Conservation (phyloP, 257 asterid species). For the Solanum lycopersicoides region DNA sequence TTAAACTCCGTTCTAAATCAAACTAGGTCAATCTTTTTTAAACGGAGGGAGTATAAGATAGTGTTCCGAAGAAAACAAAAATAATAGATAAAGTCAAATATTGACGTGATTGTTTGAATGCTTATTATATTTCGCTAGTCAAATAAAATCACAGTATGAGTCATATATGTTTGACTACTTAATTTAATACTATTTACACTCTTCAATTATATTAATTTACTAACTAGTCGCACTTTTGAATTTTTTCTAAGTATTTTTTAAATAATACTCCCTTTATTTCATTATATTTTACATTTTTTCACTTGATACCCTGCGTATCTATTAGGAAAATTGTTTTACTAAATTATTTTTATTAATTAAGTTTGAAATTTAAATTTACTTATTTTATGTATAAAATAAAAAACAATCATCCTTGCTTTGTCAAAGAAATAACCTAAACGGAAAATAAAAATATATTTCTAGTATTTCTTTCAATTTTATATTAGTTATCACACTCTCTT, state of each 20-base stretch:
- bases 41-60: too few relatives aligned
- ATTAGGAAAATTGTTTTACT: too few relatives aligned
- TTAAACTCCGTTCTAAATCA: too few relatives aligned
- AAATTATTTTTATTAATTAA: neutral
- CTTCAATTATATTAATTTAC: neutral
- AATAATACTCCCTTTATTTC: neutral
- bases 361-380: too few relatives aligned
- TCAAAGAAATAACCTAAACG: neutral
- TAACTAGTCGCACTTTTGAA: neutral
- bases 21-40: too few relatives aligned
- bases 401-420: neutral
- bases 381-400: too few relatives aligned
- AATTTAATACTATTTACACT: neutral
- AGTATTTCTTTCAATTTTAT: neutral
- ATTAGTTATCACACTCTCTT: too few relatives aligned
- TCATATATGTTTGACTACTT: neutral
- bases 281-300: too few relatives aligned
- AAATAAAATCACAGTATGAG: neutral
- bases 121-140: neutral
- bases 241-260: neutral
- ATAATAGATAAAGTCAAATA: neutral
- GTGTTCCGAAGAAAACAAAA: neutral
- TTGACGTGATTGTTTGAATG: neutral
- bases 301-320: too few relatives aligned
- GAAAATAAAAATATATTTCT: too few relatives aligned